These are phyloP conservation scores for Zymoseptoria pseudotritici DNA, from an alignment of 2,329 filamentous ascomycete species.

Conservation along the genomic window DNA sequence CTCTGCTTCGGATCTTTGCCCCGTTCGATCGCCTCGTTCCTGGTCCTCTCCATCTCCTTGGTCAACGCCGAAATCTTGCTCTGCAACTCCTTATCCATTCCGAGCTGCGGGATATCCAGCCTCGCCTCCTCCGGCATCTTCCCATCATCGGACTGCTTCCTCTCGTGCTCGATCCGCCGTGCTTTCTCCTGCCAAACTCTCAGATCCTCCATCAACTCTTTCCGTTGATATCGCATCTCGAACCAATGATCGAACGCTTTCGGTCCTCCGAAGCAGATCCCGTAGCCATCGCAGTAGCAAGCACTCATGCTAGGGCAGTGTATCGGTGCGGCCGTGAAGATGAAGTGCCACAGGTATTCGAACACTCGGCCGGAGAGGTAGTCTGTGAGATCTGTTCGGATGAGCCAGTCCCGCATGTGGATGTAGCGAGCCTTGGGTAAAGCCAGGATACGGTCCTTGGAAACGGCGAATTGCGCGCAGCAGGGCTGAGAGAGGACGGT, in stretches of 20 bases:
- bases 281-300: conserved; percentile 59
- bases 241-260: conserved; percentile 44
- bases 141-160: conserved; percentile 31
- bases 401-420: conserved; percentile 54
- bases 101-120: conserved; percentile 33
- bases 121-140: conserved; percentile 35
- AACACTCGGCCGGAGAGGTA: conserved; percentile 53
- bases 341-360: conserved; percentile 58
- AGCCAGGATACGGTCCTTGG: conserved; percentile 48
- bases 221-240: conserved; percentile 37
- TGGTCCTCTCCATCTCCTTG: conserved; percentile 35
- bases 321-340: conserved; percentile 48
- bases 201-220: conserved; percentile 37
- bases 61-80: conserved; percentile 39
- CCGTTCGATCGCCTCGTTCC: conserved; percentile 40
- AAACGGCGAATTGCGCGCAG: conserved; percentile 58
- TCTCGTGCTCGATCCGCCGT: conserved; percentile 30
- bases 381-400: conserved; percentile 50
- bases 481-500: conserved; percentile 52
- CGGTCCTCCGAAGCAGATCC: conserved; percentile 51
- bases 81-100: conserved; percentile 38
- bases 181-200: conserved; percentile 36
- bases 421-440: conserved; percentile 48
- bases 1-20: conserved; percentile 46
- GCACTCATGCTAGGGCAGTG: conserved; percentile 47